Evolutionary conservation across 1,284 basidiomycete genomes (phyloP).

Genomic region (Crepidotus sp.): DNA sequence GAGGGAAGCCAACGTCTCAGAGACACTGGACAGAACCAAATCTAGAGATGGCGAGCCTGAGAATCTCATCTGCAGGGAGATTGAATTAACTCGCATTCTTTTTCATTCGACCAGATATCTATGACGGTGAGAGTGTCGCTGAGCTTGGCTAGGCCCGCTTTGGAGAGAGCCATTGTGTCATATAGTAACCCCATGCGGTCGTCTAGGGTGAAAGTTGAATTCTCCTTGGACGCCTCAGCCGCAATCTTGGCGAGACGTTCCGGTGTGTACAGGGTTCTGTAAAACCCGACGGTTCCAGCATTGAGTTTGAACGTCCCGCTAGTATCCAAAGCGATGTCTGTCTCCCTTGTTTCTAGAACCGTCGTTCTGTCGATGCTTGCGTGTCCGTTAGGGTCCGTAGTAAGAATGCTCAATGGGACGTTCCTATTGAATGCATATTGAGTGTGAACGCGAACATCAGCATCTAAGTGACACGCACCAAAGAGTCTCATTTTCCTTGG

Average conservation of each 20-base stretch:
- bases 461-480: conserved; percentile 50
- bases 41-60: conserved; percentile 30
- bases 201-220: conserved; percentile 66
- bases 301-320: conserved; percentile 82
- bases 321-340: conserved; percentile 59
- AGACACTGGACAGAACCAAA: conserved; percentile 68
- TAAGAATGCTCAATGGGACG: conserved; percentile 75
- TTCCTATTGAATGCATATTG: conserved; percentile 39
- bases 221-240: conserved; percentile 59
- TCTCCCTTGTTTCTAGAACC: conserved; percentile 67
- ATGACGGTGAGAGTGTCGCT: conserved; percentile 72
- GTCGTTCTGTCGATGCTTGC: conserved; percentile 53
- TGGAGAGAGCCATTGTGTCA: conserved; percentile 74
- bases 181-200: conserved; percentile 85
- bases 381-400: conserved; percentile 52
- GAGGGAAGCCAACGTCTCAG: conserved; percentile 47
- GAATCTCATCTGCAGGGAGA: conserved; percentile 1
- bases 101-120: conserved; percentile 54
- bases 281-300: conserved; percentile 83
- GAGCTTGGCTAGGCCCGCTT: conserved; percentile 71
- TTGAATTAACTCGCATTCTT: conserved; percentile 51
- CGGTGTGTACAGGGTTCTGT: conserved; percentile 82
- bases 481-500: conserved; percentile 84
- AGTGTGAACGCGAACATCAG: neutral
- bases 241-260: conserved; percentile 77